Base-by-base conservation (phyloP, 768 basidiomycete species). In the Tephrocybe sp. region DNA sequence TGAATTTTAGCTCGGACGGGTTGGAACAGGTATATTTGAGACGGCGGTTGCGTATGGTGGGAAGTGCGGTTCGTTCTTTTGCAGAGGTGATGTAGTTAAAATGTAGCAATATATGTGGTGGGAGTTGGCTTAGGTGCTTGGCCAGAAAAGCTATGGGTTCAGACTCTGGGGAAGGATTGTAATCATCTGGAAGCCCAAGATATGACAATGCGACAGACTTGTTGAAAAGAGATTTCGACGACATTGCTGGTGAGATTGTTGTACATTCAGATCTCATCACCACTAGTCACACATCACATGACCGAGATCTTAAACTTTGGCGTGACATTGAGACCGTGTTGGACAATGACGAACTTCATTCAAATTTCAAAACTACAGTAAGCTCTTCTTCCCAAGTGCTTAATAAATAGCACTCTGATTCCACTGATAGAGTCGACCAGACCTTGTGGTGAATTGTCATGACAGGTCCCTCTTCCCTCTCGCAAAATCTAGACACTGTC, bases 11-110 rank as follows among this genome's bases (percentile, higher is more conserved):
- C 54, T 84, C 78, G 4, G 70, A 64, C 16, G 89, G 85, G 44
- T 72, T 68, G 13, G 74, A 76, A 38, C 73, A 72, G 17, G 73
- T 71, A 67, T 84, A 91, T 58, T 76, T 78, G 17, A 87, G 71
- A 8, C 90, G 78, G 42, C 90, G 73, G 64, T 92, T 93, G 33
- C 89, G 77, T 48, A 93, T 85, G 16, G 68, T 63, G 10, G 83
- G 68, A 45, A 93, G 73, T 8, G 62, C 65, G 3, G 85, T 83
- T 50, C 90, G 80, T 52, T 89, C 74, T 52, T 78, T 87, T 3
- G 90, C 85, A 2, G 71, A 73, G n/a, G 73, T 78, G 52, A 76
- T 66, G 34, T 54, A 56, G 47, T 73, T 73, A 64, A 75, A 81
- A 40, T 72, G 65, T 9, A 62, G 47, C 39, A 82, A 70, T 23